These are phyloP conservation scores for Xylariaceae sp. DNA, from an alignment of 2,329 filamentous ascomycete species.

Conservation along the genomic window DNA sequence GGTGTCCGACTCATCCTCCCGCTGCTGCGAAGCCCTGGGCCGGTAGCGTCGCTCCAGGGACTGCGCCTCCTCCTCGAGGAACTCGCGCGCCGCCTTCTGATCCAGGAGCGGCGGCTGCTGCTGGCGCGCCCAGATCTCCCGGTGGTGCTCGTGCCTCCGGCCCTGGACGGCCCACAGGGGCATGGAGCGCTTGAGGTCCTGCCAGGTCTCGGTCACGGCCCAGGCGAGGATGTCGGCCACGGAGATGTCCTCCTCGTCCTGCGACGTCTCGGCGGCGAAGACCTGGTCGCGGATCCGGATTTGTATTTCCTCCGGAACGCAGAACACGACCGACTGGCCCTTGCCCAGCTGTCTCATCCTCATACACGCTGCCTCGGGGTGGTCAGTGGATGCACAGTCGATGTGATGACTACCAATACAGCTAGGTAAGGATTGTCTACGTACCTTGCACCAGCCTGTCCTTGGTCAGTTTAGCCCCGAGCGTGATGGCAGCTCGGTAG, in stretches of 20 bases:
- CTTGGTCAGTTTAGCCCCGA: constrained; percentile 59
- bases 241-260: constrained; percentile 24
- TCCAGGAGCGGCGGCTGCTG: constrained; percentile 11
- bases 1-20: not conserved
- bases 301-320: constrained; percentile 50
- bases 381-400: no score
- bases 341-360: constrained; percentile 61
- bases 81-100: constrained; percentile 26
- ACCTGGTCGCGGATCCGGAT: constrained; percentile 37
- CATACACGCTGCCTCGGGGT: constrained; percentile 63
- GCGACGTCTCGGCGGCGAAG: constrained; percentile 2
- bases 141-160: constrained; percentile 36
- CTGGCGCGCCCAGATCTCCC: constrained; percentile 25
- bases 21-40: constrained; percentile 17
- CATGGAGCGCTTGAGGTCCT: constrained; percentile 39
- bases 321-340: constrained; percentile 59
- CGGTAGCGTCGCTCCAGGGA: constrained; percentile 45
- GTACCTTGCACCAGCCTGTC: constrained; percentile 61
- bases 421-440: no score
- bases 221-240: constrained; percentile 51
- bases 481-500: constrained; percentile 58
- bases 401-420: no score
- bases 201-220: constrained; percentile 50
- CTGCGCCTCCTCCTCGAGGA: constrained; percentile 49
- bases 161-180: constrained; percentile 57